These are phyloP conservation scores for Zopfia rhizophila DNA, from an alignment of 2,329 filamentous ascomycete species.

Conservation along the genomic window DNA sequence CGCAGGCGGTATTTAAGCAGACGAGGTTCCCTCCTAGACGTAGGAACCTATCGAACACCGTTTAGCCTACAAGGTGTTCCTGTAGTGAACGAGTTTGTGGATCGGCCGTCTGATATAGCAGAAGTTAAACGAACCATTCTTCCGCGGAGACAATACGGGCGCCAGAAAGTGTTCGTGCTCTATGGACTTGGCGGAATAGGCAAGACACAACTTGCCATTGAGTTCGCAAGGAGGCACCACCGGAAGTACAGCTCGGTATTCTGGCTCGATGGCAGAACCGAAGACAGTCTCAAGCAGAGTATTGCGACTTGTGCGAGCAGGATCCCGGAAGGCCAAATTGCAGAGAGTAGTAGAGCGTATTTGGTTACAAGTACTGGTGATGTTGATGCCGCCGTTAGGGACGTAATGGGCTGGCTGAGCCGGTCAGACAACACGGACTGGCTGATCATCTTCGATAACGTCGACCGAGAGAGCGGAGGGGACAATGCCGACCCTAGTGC, in stretches of 20 bases:
- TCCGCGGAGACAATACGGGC: constrained; percentile 9
- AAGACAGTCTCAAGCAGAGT: constrained; percentile 31
- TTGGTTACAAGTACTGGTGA: constrained; percentile 14
- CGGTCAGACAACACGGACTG: constrained; percentile 22
- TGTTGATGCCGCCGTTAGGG: constrained; percentile 23
- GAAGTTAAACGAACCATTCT: constrained; percentile 28
- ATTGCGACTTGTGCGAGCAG: constrained; percentile 27
- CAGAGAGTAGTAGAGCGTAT: constrained; percentile 26
- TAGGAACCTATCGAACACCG: constrained; percentile 18
- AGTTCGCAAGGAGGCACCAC: constrained; percentile 32
- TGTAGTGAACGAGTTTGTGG: constrained; percentile 26
- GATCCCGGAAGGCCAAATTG: constrained; percentile 28
- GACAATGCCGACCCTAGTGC: constrained; percentile 12
- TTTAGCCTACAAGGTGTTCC: constrained; percentile 34
- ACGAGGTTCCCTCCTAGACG: too few species aligned
- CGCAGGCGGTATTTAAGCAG: constrained; percentile 28
- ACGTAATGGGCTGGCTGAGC: constrained; percentile 29
- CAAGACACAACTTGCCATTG: constrained; percentile 37
- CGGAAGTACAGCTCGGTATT: constrained; percentile 30
- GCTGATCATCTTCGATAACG: constrained; percentile 32
- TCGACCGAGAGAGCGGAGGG: constrained; percentile 19
- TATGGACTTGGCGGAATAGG: constrained; percentile 37
- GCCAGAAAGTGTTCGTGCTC: constrained; percentile 27
- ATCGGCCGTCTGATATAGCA: constrained; percentile 28
- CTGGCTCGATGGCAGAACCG: constrained; percentile 32